These are phyloP conservation scores for Hypomyces perniciosus DNA, from an alignment of 2,329 filamentous ascomycete genomes.

Conservation along the genomic window DNA sequence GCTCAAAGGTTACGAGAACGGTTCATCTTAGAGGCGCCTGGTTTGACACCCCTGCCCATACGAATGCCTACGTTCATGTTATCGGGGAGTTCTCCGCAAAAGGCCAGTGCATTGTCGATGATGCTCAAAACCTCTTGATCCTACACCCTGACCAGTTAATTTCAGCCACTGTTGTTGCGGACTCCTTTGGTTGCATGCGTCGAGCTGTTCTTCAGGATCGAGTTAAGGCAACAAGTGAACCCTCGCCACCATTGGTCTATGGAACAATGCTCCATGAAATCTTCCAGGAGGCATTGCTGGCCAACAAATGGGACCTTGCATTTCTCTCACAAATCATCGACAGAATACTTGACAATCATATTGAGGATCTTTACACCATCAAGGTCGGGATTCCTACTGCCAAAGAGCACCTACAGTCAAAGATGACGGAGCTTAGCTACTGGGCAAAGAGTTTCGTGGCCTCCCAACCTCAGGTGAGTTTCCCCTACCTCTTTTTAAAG, in stretches of 20 bases:
- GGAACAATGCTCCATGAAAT: constrained; percentile 92
- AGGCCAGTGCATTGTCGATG: constrained; percentile 76
- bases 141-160: constrained; percentile 93
- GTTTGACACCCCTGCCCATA: constrained; percentile 71
- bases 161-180: constrained; percentile 91
- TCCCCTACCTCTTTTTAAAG: not conserved
- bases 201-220: constrained; percentile 91
- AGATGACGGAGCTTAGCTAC: constrained; percentile 70
- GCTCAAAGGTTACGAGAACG: constrained; percentile 56
- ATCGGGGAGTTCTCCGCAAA: constrained; percentile 67
- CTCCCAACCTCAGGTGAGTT: constrained; percentile 57
- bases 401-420: constrained; percentile 72
- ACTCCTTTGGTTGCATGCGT: constrained; percentile 87
- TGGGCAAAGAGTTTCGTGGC: constrained; percentile 84
- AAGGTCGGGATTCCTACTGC: constrained; percentile 68
- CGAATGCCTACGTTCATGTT: constrained; percentile 76
- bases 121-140: constrained; percentile 77
- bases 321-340: constrained; percentile 65
- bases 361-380: constrained; percentile 87
- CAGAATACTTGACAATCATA: constrained; percentile 63
- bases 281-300: constrained; percentile 82
- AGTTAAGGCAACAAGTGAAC: constrained; percentile 81
- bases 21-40: constrained; percentile 81
- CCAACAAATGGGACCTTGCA: constrained; percentile 69
- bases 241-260: constrained; percentile 77